phyloP scores from a whole-genome alignment of 1,139 yeast species.

The Geotrichum bryndzae region DNA sequence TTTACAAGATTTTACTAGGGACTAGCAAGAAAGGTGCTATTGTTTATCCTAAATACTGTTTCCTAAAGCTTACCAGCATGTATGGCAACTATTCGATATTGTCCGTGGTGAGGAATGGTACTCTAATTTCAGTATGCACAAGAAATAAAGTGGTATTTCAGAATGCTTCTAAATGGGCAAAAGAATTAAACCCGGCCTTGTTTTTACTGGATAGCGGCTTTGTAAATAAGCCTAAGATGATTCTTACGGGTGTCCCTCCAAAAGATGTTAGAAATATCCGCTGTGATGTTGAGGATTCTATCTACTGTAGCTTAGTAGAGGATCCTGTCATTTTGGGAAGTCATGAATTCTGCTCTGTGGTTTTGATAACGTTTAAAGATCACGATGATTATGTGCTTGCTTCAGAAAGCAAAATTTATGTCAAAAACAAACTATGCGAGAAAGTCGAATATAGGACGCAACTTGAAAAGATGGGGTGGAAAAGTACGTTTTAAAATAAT shows the following conservation, averaged over 20 bases:
- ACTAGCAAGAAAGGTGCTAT: background rate
- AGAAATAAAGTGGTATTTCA: background rate
- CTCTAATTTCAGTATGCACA: background rate
- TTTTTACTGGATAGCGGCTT: background rate
- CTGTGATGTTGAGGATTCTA: background rate
- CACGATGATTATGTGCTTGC: background rate
- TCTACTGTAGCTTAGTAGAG: background rate
- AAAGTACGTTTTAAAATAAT: too few species aligned
- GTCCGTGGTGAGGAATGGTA: background rate
- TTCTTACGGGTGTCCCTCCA: background rate
- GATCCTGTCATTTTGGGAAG: background rate
- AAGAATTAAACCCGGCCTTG: background rate
- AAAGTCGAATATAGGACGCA: background rate
- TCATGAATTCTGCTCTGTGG: background rate
- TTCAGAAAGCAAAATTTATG: background rate
- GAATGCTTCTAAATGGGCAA: background rate
- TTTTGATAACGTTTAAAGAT: background rate
- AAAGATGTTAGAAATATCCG: background rate
- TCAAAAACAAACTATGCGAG: background rate
- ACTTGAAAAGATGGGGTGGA: too few species aligned
- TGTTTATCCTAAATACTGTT: background rate
- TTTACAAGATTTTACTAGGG: background rate
- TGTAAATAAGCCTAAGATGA: background rate
- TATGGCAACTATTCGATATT: background rate
- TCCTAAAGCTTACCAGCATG: background rate